These are phyloP conservation scores for Malus hybrid DNA, from an alignment of 331 rosid species.

Conservation along the genomic window DNA sequence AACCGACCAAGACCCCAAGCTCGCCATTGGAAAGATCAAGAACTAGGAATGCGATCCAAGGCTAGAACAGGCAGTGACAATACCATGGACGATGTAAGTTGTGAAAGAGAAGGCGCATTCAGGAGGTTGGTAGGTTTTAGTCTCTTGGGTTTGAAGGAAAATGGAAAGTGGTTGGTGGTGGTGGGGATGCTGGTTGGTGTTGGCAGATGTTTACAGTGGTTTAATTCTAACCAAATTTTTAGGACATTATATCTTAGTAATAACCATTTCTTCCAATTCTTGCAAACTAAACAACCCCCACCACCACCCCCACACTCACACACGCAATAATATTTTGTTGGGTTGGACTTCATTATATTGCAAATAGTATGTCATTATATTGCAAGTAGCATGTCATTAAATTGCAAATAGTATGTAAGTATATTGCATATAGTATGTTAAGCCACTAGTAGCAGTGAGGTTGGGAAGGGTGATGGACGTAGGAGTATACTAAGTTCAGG, in stretches of 20 bases:
- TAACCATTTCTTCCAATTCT: neutral
- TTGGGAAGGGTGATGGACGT: no score
- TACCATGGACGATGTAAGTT: constrained; percentile 30
- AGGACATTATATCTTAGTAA: neutral
- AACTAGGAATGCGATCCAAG: constrained; percentile 15
- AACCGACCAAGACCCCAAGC: constrained; percentile 17
- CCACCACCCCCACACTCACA: neutral
- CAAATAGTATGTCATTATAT: no score
- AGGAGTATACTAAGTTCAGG: no score
- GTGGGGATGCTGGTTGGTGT: constrained; percentile 6
- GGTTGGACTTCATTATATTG: neutral
- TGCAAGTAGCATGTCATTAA: no score
- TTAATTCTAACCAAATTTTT: neutral
- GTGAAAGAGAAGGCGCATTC: constrained; percentile 31
- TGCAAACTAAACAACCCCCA: neutral
- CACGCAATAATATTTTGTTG: neutral
- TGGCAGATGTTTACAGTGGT: neutral
- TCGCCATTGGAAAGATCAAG: constrained; percentile 45
- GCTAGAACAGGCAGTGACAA: constrained; percentile 18
- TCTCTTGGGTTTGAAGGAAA: constrained; percentile 61
- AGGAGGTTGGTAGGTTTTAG: constrained; percentile 53
- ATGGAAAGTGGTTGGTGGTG: constrained; percentile 11
- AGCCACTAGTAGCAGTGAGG: no score
- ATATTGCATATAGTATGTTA: no score
- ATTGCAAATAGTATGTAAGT: no score